Evolutionary conservation across 2,329 filamentous ascomycete genomes (phyloP), one percentile per base, ranked within the genome.

Genomic region (Fusarium odoratissimum): DNA sequence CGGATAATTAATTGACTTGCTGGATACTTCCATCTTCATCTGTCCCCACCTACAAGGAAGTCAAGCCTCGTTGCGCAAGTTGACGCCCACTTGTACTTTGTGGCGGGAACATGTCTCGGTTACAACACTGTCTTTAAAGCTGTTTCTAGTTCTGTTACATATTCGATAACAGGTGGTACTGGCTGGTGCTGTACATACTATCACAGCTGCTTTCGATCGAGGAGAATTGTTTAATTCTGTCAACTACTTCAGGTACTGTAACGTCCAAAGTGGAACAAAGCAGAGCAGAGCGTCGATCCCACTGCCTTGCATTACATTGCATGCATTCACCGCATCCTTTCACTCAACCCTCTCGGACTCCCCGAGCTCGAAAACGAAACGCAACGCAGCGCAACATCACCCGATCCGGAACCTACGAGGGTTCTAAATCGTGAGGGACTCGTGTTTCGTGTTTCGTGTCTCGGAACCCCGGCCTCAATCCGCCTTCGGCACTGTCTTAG

Each of bases 41-140:
- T 44, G 33, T 37, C 37, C 33, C 67, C 52, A 44, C 59, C 52
- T 42, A 44, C 65, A 40, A 6, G 30, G 14, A 66, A 48, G 45
- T 65, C 55, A 69, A 57, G 46, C 37, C 60, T 66, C 65, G 45
- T 44, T 55, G 46, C 38, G 52, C 57, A 42, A 55, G 56, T 73
- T 63, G 57, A 33, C 62, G 55, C 55, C 60, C 62, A 70, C 67
- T 48, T 51, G 31, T 35, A 52, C 19, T 41, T 33, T 42, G 56
- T 68, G 79, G 78, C 78, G 80, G 79, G 80, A 80, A 80, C 80
- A 83, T 84, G 83, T 83, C 82, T 84, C 79, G 76, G 78, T 77
- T 75, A 60, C 73, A 71, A 64, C 60, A 62, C 45, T 55, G 25
- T 63, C 45, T 76, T 51, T 75, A 64, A 77, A 77, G 57, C 67